Base-by-base conservation (phyloP, 2,329 filamentous ascomycete genomes). In the Colletotrichum musae region DNA sequence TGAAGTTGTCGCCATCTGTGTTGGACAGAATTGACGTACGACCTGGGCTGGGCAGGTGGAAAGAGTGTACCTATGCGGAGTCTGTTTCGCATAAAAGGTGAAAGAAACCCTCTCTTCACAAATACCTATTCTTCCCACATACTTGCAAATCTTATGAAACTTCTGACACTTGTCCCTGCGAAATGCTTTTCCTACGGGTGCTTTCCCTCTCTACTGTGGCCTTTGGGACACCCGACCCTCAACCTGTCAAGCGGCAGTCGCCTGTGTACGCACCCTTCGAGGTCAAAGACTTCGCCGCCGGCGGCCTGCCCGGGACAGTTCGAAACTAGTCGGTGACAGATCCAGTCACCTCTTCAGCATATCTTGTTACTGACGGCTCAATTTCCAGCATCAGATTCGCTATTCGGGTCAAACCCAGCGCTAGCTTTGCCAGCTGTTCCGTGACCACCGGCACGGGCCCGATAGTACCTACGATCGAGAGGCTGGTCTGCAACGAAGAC, bases 401-500 rank as follows among this genome's bases (percentile, higher is more conserved):
- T 12, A 45, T 70, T 21, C 54, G 39, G 24, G 57, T 63, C 10
- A 71, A 67, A 3, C 51, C 52, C 16, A 58, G 57, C 39, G 62
- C 70, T 26, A 52, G 45, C 36, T 70, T 70, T 28, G 39, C 68
- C n/a, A 58, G 54, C n/a, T 71, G 70, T 39, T 61, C 60, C n/a
- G 47, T 66, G 18, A 51, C 48, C 15, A 67, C 57, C 18, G 28
- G 32, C 24, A 62, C 62, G 18, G 69, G 59, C 18, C 52, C 66
- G 6, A 47, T 56, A 7, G 67, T 71, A 4, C 70, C 70, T 3
- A 69, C 62, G 26, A 39, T 70, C 15, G 21, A 36, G n/a, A 60
- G 51, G 43, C 18, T 50, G 18, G 57, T 52, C 12, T 71, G 70
- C 9, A 45, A n/a, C 12, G 36, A 16, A 7, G 18, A 47, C 16